phyloP scores from a whole-genome alignment of 768 basidiomycete genomes.

The Russula lepida region DNA sequence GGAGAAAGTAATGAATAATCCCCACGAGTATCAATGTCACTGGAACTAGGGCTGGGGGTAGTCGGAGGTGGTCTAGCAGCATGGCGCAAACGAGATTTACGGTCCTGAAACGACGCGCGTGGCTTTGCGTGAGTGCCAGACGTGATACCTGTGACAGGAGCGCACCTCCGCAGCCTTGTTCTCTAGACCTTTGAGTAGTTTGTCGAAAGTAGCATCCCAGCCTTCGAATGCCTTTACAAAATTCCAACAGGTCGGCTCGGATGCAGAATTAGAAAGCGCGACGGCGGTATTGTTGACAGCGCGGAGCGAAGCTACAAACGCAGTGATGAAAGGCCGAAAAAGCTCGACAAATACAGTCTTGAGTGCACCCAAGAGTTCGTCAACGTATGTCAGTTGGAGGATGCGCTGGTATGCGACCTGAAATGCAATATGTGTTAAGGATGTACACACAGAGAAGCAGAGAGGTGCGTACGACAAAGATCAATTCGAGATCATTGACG shows the following conservation, averaged over 20 bases:
- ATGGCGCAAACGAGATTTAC: constrained; percentile 53
- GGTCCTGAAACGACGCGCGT: constrained; percentile 42
- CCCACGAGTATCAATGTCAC: constrained; percentile 54
- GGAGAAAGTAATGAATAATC: neutral
- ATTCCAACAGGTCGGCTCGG: constrained; percentile 47
- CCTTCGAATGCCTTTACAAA: constrained; percentile 62
- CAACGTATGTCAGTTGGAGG: constrained; percentile 88
- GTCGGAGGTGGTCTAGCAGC: constrained; percentile 31
- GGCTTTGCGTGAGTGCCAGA: neutral
- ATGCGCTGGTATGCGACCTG: constrained; percentile 97
- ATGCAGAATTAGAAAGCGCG: constrained; percentile 28
- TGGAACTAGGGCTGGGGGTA: constrained; percentile 41
- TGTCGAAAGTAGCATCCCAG: constrained; percentile 79
- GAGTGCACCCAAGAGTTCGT: constrained; percentile 72
- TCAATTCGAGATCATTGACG: constrained; percentile 90
- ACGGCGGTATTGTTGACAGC: constrained; percentile 42
- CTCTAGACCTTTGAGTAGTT: constrained; percentile 63
- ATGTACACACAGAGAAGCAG: neutral
- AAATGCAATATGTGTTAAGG: neutral
- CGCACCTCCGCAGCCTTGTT: constrained; percentile 62
- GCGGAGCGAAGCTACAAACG: constrained; percentile 79
- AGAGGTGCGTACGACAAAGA: constrained; percentile 73
- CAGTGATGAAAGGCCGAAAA: constrained; percentile 74
- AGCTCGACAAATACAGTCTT: constrained; percentile 81
- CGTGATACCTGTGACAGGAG: constrained; percentile 2